Base-by-base conservation (phyloP, 306 rosid genomes). In the Cicer chorassanicum region DNA sequence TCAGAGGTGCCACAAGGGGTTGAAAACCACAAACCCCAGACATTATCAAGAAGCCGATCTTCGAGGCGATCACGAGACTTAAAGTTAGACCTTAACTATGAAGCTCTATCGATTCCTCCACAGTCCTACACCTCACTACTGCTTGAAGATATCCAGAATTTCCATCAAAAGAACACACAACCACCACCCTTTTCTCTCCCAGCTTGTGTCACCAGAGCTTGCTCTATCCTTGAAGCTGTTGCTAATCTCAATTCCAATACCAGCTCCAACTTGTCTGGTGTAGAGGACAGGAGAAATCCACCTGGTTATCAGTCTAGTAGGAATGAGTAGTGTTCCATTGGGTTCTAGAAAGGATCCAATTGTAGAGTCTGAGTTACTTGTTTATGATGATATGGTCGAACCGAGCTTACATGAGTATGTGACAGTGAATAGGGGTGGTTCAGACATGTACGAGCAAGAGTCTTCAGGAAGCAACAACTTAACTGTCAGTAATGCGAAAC, bases 171-270 rank as follows among this genome's bases (percentile, higher is more conserved):
- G 87, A 89, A 14, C 85, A 75, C 89, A 21, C 65, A 41, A 10
- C 8, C 64, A 53, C 59, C 81, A 72, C 80, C 83, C 9, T 87
- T 89, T 42, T 68, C 96, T 13, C 90, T 94, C 57, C 98, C 98
- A 2, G 83, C 86, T 53, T 91, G 97, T 80, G 92, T 94, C 61
- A 82, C 90, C 74, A 91, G 92, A 80, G 98, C 95, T 71, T 94
- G 97, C 79, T 88, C 97, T 44, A 91, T 94, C 63, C 82, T 91
- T 38, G 97, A 93, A 87, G 98, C 97, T 56, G 96, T 93, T 48
- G 94, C 98, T n/a, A 92, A 93, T 76, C 94, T 93, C 76, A 91
- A 93, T 74, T 81, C 91, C 45, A 79, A 86, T 8, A 83, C 89
- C 44, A 80, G 83, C 73, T 88, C 88, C 56, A 87, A 75, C 39